Evolutionary conservation across 805 yeast genomes (phyloP), one percentile per base, ranked within the genome.

Genomic region (Wickerhamiella brachini): DNA sequence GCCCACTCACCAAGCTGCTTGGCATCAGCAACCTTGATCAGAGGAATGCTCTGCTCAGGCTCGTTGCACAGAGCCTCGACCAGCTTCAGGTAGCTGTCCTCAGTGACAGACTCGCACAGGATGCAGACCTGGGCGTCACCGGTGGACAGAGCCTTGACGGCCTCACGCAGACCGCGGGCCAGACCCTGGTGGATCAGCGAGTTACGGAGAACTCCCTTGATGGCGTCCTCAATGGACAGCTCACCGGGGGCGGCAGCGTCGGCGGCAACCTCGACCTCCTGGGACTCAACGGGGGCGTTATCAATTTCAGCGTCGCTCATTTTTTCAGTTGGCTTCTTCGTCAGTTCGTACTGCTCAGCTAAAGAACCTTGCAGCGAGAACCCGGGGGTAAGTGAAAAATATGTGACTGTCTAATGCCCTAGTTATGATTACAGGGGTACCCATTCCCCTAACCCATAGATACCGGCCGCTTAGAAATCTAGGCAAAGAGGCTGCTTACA

Each of bases 1-100:
- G 97, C 97, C 98, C 98, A 93, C 81, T 93, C 97, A 82, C 99
- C 99, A 72, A 93, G 83, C 80, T 87, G 85, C 84, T 93, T 93
- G 71, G 97, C 96, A 72, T 93, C 98, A 67, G 97, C 85, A 67
- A 93, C 97, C 85, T 93, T 93, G 84, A 93, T 85, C 76, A 93
- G 80, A 68, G 98, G 97, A 65, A 90, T 87, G 79, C 86, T 85
- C 76, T 82, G 80, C 72, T 86, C 95, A 70, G 94, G 87, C 77
- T 87, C 95, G 80, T 89, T 86, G 81, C 97, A 90, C 71, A 93
- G 83, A 78, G 97, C 97, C 84, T 93, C 97, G 68, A 93, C 93
- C 73, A 93, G 85, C 79, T 89, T 88, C 73, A 85, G 78, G 79
- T 93, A 93, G 65, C 93, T 82, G 68, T 80, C 94, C 82, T 93